Evolutionary conservation across 768 basidiomycete species (phyloP), one percentile per base, ranked within the genome.

Genomic region (Trametes cinnabarina): DNA sequence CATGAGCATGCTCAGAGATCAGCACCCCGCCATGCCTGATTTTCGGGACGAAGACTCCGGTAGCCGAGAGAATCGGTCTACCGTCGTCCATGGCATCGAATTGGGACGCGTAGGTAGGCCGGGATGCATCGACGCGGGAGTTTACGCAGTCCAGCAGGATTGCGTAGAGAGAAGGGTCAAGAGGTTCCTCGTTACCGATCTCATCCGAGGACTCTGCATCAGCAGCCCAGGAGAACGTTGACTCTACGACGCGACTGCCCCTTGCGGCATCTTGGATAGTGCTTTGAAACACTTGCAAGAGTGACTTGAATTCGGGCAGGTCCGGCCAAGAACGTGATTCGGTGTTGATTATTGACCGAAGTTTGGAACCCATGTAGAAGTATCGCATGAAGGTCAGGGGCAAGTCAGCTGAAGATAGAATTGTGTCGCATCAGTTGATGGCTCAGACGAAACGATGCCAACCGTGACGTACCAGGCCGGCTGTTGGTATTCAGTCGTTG

Each of bases 401-500:
- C n/a, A 56, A 48, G 14, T 22, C 46, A 1, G 22, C 54, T 55
- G 35, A 20, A 14, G 19, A 7, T 10, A 4, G 22, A 12, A 20
- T 8, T 9, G 4, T 5, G 17, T n/a, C 20, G 22, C 7, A 39
- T 40, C 34, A 47, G 43, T n/a, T n/a, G n/a, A 10, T 34, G n/a
- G 19, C 22, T 28, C 22, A 20, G 17, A 44, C 19, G 32, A 2
- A 8, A 11, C 23, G 20, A 5, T 10, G 23, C 7, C 5, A 30
- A 4, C 23, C 32, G 15, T n/a, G 9, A 41, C 56, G 14, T 25
- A 39, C 49, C 22, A 22, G 42, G 10, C 23, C 61, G 64, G 3
- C 51, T 44, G 51, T 74, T 72, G 3, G 65, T 69, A n/a, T 68
- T 65, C 11, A 65, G 32, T 3, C 57, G 44, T 40, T 70, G 69